Evolutionary conservation across 495 filamentous ascomycete genomes (phyloP), one percentile per base, ranked within the genome.

Genomic region (Tuber umbilicatum): DNA sequence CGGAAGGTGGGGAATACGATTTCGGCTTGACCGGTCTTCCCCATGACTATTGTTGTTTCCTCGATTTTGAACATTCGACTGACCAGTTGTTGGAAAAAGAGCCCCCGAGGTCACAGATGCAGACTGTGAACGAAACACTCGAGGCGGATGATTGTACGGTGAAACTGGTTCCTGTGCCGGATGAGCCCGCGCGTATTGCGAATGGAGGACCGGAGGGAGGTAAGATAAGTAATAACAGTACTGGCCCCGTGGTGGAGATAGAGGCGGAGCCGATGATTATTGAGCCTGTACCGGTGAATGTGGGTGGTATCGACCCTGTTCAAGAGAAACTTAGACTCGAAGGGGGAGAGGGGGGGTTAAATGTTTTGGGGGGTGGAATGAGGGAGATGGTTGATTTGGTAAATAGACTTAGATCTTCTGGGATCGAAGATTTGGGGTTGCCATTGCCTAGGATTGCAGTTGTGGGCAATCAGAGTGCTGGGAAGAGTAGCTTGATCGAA

Each of bases 401-500:
- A 19, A 83, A 83, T 47, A 64, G 78, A 23, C 72, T 83, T 31
- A 75, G 82, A 43, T 79, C 83, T 9, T 75, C 74, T 0, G 82
- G 82, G 39, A 78, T 83, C 40, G 82, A 83, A 70, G 82, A 82
- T 43, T 73, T 81, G 17, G 82, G 78, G 1, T 67, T 83, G 23
- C 75, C 78, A 5, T 70, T 83, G 16, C 82, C 82, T 38, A 77
- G 81, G 64, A 83, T 83, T 45, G 82, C 76, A 0, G 82, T 83
- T 6, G 81, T 83, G 42, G 82, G 82, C 5, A 82, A 83, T 68
- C 82, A 83, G 73, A 83, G 81, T 35, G 81, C 82, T 0, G 82
- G 82, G 19, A 83, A 83, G 74, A 75, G 72, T 39, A 83, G 81
- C 50, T 73, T 83, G 21, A 83, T 83, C 68, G 82, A 83, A 67